Percentiles rank a stretch among this genome's conserved stretches.
Evolutionary conservation across 2,329 filamentous ascomycete genomes (phyloP).

Genomic region (Pseudogymnoascus sp.): DNA sequence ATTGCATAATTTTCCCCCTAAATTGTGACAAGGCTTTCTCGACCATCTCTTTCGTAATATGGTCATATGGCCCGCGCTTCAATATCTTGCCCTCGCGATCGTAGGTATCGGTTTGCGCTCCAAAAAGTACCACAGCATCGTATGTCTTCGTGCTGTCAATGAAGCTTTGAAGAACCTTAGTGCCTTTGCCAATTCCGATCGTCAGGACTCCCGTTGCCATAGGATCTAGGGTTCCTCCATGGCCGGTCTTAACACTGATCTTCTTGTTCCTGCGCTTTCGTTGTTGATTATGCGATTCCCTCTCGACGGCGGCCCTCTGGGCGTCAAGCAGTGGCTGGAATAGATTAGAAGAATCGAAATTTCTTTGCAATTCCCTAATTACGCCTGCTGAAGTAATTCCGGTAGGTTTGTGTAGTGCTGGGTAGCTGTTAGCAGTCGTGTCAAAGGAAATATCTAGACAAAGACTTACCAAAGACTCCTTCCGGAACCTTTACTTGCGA

Average conservation of each 20-base stretch:
- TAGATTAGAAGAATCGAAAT: slow-evolving; percentile 71
- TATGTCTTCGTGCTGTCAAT: slow-evolving; percentile 88
- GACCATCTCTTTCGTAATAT: slow-evolving; percentile 71
- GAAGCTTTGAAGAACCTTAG: slow-evolving; percentile 72
- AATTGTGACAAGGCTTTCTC: slow-evolving; percentile 69
- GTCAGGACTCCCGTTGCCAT: slow-evolving; percentile 90
- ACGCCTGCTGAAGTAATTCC: slow-evolving; percentile 84
- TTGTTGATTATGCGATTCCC: slow-evolving; percentile 51
- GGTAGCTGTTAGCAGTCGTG: slow-evolving; percentile 13
- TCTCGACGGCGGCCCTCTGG: slow-evolving; percentile 46
- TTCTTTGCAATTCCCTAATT: slow-evolving; percentile 74
- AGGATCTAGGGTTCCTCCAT: slow-evolving; percentile 91
- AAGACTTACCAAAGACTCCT: slow-evolving; percentile 51
- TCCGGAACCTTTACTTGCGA: slow-evolving; percentile 42
- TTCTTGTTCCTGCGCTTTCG: slow-evolving; percentile 49
- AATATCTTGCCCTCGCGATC: slow-evolving; percentile 80
- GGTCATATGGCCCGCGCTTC: slow-evolving; percentile 63
- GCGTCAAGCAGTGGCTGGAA: slow-evolving; percentile 70
- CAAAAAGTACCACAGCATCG: slow-evolving; percentile 82
- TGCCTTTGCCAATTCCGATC: slow-evolving; percentile 77
- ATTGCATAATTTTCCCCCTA: slow-evolving; percentile 76
- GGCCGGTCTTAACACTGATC: slow-evolving; percentile 82
- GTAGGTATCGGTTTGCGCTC: slow-evolving; percentile 86
- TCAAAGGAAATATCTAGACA: neutral
- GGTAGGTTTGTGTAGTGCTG: slow-evolving; percentile 88